Base-by-base conservation (phyloP, 2,329 filamentous ascomycete species). In the Fusarium robinianum region DNA sequence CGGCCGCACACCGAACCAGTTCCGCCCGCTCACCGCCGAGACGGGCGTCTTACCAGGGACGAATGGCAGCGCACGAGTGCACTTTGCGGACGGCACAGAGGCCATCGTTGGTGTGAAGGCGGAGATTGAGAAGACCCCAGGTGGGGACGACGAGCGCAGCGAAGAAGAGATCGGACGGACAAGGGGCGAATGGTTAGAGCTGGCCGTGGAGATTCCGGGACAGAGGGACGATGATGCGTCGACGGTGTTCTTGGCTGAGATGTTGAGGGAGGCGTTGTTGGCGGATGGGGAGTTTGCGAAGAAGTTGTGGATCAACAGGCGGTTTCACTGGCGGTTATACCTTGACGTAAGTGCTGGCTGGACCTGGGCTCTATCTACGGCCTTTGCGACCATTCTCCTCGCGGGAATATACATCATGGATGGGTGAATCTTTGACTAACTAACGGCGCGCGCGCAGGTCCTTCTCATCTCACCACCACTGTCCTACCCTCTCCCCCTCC, bases 241-340 rank as follows among this genome's bases (percentile, higher is more conserved):
- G 67, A 92, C 91, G 3, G 84, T 95, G 14, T 96, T 95, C 65
- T 71, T 97, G 63, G 83, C 84, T 1, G 85, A 88, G 57, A 94
- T 97, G 88, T 76, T 97, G 68, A 83, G 81, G 42, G 94, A 99
- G 76, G 88, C 89, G 42, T 67, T 99, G 70, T 76, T 94, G 47
- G 84, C 83, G 21, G 86, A 84, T 68, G 85, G 83, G 14, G 77
- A 78, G 62, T 80, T 88, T 66, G 78, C 79, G 53, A 83, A 81
- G 67, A 81, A 85, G 62, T 69, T 99, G 63, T 87, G 84, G 69
- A 96, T 99, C 67, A 97, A 96, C 72, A 73, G 77, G 46, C 80
- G 91, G 30, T 99, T 92, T 76, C 92, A 97, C 75, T 99, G 94
- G 94, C 89, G 91, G 71, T 69, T 99, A 44, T 97, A 92, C 70